Conservation (phyloP, 2,329 filamentous ascomycete genomes). For the Apiospora saccharicola region DNA sequence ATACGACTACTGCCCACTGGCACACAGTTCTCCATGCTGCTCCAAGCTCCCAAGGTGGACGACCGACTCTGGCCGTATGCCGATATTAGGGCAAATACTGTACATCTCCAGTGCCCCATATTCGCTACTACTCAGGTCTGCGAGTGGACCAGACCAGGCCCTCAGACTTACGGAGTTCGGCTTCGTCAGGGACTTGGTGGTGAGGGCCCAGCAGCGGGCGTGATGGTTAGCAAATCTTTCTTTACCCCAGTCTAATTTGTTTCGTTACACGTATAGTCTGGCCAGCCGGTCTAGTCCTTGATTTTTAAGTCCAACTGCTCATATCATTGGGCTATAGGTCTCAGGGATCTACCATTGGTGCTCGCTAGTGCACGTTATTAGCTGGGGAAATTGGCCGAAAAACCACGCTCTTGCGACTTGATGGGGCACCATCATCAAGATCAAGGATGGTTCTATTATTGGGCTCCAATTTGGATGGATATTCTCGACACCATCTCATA, state of each 20-base stretch:
- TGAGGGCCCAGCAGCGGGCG: constrained; percentile 4
- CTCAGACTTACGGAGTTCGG: constrained; percentile 20
- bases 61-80: constrained; percentile 12
- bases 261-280: constrained; percentile 20
- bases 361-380: constrained; percentile 18
- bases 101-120: constrained; percentile 17
- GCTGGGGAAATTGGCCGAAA: constrained; percentile 20
- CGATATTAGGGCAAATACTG: constrained; percentile 15
- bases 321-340: constrained; percentile 16
- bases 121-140: background rate
- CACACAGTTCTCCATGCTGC: constrained; percentile 10
- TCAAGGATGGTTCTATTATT: constrained; percentile 18
- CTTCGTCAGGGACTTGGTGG: background rate
- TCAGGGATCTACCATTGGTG: constrained; percentile 16
- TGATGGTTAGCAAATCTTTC: constrained; percentile 16
- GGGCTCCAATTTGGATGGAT: constrained; percentile 16
- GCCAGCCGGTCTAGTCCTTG: constrained; percentile 9
- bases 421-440: constrained; percentile 12
- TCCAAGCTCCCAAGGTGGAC: background rate
- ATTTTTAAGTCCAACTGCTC: constrained; percentile 10
- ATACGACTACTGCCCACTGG: background rate
- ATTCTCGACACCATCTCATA: constrained; percentile 1
- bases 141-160: constrained; percentile 7
- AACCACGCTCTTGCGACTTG: constrained; percentile 5
- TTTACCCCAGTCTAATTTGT: constrained; percentile 20